These are phyloP conservation scores for Pelargonium fulgidum DNA, from an alignment of 441 rosid species.

Conservation along the genomic window DNA sequence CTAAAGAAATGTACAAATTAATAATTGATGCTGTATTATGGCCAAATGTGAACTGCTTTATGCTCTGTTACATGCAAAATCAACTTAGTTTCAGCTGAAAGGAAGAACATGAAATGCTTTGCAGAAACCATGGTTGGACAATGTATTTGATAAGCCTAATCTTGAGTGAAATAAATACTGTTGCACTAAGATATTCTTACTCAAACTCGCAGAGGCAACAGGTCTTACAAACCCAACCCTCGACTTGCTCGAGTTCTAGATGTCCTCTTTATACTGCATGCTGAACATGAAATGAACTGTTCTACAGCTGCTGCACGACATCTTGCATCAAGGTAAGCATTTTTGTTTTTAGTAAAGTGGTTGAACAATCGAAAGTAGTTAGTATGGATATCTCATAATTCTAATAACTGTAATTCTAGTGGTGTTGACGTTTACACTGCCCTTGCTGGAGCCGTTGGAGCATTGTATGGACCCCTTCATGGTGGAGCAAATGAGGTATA, in stretches of 20 bases:
- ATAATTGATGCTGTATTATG: neutral
- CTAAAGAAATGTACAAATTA: neutral
- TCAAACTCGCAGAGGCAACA: slow-evolving; percentile 65
- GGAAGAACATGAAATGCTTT: no score
- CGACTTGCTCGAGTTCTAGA: slow-evolving; percentile 84
- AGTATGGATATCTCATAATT: neutral
- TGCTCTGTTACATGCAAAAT: neutral
- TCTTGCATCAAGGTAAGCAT: slow-evolving; percentile 82
- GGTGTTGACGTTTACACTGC: slow-evolving; percentile 93
- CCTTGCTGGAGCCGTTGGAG: slow-evolving; percentile 80
- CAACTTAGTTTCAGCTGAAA: neutral
- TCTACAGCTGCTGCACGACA: slow-evolving; percentile 97
- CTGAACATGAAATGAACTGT: slow-evolving; percentile 99
- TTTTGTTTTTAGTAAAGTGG: neutral
- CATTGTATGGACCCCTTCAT: slow-evolving; percentile 89
- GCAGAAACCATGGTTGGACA: no score
- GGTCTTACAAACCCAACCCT: slow-evolving; percentile 86
- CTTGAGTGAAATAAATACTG: neutral
- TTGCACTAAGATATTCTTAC: neutral
- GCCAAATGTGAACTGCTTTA: neutral
- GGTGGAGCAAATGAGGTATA: slow-evolving; percentile 82
- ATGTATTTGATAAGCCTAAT: no score
- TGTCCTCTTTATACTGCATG: slow-evolving; percentile 82
- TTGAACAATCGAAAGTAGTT: no score
- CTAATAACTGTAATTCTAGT: slow-evolving; percentile 34